Evolutionary conservation across 177 flowering plant genomes (phyloP).

Genomic region (Vitis hybrid): DNA sequence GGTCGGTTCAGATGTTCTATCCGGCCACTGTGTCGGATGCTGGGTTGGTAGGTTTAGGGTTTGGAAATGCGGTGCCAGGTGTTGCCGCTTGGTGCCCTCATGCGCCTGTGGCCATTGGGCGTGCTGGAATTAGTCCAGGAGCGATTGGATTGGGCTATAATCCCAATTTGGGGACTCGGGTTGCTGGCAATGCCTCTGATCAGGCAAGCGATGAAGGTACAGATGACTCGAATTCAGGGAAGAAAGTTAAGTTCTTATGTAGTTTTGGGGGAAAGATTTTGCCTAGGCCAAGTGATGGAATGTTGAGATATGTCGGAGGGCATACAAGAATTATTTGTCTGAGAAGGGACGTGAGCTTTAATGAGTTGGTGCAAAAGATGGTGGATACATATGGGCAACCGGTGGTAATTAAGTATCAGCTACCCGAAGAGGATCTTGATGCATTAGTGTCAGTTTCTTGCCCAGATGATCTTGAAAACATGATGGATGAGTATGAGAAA

Average conservation of each 20-base stretch:
- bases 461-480: slow-evolving; percentile 83
- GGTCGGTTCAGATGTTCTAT: slow-evolving; percentile 34
- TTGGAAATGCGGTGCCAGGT: slow-evolving; percentile 27
- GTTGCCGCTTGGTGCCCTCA: slow-evolving; percentile 32
- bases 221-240: slow-evolving; percentile 43
- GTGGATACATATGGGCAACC: slow-evolving; percentile 55
- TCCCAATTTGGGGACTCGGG: slow-evolving; percentile 22
- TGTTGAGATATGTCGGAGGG: slow-evolving; percentile 89
- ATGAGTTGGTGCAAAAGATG: slow-evolving; percentile 71
- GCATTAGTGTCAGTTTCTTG: slow-evolving; percentile 86
- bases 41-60: slow-evolving; percentile 42
- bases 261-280: slow-evolving; percentile 90
- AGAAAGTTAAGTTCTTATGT: slow-evolving; percentile 76
- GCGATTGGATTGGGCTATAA: slow-evolving; percentile 16
- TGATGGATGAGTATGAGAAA: slow-evolving; percentile 95
- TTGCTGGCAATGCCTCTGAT: slow-evolving; percentile 32
- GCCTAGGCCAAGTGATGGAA: slow-evolving; percentile 85
- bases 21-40: slow-evolving; percentile 35
- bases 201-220: slow-evolving; percentile 50
- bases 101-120: slow-evolving; percentile 20
- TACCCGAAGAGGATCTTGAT: slow-evolving; percentile 95
- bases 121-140: slow-evolving; percentile 13
- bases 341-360: slow-evolving; percentile 54
- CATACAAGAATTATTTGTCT: slow-evolving; percentile 84
- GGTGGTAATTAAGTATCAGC: slow-evolving; percentile 77